Base-by-base conservation (phyloP, 2,329 filamentous ascomycete genomes). In the Neofusicoccum cordaticola region DNA sequence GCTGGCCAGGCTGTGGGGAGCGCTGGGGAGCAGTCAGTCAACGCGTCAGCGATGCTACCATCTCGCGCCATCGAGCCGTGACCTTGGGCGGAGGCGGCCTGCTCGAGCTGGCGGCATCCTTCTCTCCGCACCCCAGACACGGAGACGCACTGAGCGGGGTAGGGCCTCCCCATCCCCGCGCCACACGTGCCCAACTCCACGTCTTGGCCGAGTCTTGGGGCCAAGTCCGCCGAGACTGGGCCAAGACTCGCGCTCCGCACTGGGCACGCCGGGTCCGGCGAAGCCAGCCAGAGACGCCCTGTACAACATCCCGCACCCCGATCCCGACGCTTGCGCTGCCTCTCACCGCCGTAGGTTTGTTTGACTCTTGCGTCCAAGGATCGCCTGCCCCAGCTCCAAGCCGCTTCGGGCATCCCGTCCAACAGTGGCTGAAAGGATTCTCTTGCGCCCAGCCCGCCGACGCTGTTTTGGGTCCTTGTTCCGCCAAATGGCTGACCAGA, bases 91-190 rank as follows among this genome's bases (percentile, higher is more conserved):
- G 53, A 35, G 15, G 17, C 11, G 41, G 41, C 53, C 17, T 31
- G 13, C 15, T 51, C 48, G 22, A 35, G 22, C 48, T 12, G 13
- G 39, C 37, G 12, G 22, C 52, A 42, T 34, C 52, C 19, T 44
- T 15, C 53, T 44, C 56, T 47, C 56, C 56, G 42, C 56, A 60
- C 56, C 56, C 56, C 56, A 47, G 53, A 58, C 22, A 58, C 53
- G 53, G 52, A 57, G 22, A 19, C 35, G 17, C 9, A 37, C n/a
- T 17, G 27, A 19, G n/a, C 34, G 50, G 34, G 50, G 6, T 41
- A 37, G 50, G 35, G 27, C 31, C 11, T 22, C 8, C 13, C 50
- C 9, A n/a, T 44, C 53, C 56, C 42, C 56, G 53, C 53, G 53
- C 19, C 39, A 27, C 53, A 44, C 53, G 41, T 45, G 15, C 53